Evolutionary conservation across 176 grass and related monocot genomes (phyloP).

Genomic region (Secale cereale): DNA sequence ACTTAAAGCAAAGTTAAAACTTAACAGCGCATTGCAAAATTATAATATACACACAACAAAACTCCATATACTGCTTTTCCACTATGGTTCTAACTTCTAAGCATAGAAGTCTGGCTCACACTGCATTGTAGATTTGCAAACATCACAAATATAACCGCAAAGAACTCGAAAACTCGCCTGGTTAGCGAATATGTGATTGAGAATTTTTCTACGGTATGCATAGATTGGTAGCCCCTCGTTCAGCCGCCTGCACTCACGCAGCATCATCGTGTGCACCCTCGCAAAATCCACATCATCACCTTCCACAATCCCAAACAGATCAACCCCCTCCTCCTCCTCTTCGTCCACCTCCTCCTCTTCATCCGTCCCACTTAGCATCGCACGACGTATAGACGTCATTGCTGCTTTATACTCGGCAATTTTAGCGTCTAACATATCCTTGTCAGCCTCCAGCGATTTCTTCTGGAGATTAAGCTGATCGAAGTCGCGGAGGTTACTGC

Average conservation of each 20-base stretch:
- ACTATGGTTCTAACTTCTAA: constrained; percentile 18
- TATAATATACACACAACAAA: not conserved
- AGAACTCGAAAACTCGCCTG: constrained; percentile 44
- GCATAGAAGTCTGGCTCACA: not conserved
- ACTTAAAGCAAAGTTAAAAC: not conserved
- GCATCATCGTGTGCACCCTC: constrained; percentile 44
- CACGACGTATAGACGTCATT: constrained; percentile 39
- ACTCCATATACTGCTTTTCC: not conserved
- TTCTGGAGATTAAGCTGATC: constrained; percentile 34
- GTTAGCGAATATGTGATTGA: constrained; percentile 51
- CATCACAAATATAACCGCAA: constrained; percentile 9
- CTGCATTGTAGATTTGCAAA: not conserved
- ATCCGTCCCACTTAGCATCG: constrained; percentile 17
- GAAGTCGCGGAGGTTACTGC: constrained; percentile 18
- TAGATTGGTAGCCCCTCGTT: constrained; percentile 89
- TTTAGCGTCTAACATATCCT: constrained; percentile 38
- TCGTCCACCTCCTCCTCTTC: not conserved
- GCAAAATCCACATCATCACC: constrained; percentile 49
- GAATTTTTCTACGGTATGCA: constrained; percentile 45
- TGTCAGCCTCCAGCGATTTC: constrained; percentile 47
- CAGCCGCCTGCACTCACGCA: constrained; percentile 74
- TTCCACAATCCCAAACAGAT: constrained; percentile 40
- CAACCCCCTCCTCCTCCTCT: constrained; percentile 19
- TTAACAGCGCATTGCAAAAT: not conserved
- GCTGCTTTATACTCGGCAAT: constrained; percentile 47